Conservation (phyloP, 768 basidiomycete genomes). For the Suillus clintonianus region DNA sequence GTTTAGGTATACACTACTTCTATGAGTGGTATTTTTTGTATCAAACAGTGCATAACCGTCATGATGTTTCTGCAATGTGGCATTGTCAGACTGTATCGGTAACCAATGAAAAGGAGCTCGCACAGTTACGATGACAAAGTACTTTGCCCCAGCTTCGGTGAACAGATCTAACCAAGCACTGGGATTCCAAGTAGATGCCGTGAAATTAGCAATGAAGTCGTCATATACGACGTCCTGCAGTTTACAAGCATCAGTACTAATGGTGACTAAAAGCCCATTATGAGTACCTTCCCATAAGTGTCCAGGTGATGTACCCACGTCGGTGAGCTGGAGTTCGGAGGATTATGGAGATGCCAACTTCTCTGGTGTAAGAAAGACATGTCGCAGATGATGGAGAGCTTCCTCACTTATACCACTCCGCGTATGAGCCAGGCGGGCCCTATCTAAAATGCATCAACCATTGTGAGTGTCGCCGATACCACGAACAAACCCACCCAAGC, state of each 20-base stretch:
- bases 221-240: constrained; percentile 51
- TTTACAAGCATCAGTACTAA: not conserved
- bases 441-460: constrained; percentile 16
- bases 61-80: constrained; percentile 52
- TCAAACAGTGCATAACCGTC: constrained; percentile 62
- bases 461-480: constrained; percentile 15
- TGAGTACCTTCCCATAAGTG: constrained; percentile 44
- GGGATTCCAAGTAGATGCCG: constrained; percentile 53
- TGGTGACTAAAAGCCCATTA: not conserved
- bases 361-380: not conserved
- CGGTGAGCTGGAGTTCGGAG: constrained; percentile 36
- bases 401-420: constrained; percentile 58
- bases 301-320: constrained; percentile 52
- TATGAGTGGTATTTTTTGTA: constrained; percentile 51
- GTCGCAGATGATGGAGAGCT: not conserved
- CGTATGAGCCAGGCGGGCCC: constrained; percentile 43
- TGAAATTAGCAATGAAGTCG: constrained; percentile 58
- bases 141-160: constrained; percentile 58
- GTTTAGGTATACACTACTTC: constrained; percentile 49
- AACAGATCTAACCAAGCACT: constrained; percentile 57
- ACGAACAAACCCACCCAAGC: constrained; percentile 35
- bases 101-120: constrained; percentile 13
- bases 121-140: constrained; percentile 59
- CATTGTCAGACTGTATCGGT: not conserved
- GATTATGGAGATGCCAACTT: constrained; percentile 43